Base-by-base conservation (phyloP, 495 filamentous ascomycete species). In the Staphylotrichum tortipilum region DNA sequence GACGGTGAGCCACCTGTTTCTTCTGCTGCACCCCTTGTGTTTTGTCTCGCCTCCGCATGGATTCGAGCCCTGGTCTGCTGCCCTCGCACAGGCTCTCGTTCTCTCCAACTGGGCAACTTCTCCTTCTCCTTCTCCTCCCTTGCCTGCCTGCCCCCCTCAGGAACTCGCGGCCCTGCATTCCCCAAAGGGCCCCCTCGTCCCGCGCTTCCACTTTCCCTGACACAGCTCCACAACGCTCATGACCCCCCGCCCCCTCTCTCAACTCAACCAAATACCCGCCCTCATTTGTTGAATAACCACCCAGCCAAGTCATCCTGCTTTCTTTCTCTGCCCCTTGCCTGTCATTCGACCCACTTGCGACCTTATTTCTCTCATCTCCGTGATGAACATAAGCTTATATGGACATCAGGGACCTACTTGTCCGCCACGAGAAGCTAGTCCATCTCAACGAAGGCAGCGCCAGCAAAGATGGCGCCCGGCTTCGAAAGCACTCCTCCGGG, bases 361-460 rank as follows among this genome's bases (percentile, higher is more conserved):
- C n/a, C n/a, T n/a, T n/a, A n/a, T n/a, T n/a, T n/a, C n/a, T 49
- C 18, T 24, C 9, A 47, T 28, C 23, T 41, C 41, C 38, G 17
- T 28, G 21, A 54, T 55, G 56, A 58, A 57, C 62, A 57, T 56
- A 72, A 65, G 67, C 66, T 75, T 73, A 71, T 64, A 71, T 74
- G 71, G 67, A 73, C 69, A 75, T 79, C 66, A 84, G 83, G 61
- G 82, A 85, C 64, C 75, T 84, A 37, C 74, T 86, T 60, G 79
- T 83, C 60, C 79, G 82, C 59, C 82, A 86, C 73, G 79, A 84
- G 66, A 83, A 82, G 68, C 75, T 85, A 67, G 81, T 84, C 56
- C 82, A 86, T 66, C 77, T 81, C 56, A 78, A 79, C 58, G 80
- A 84, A 59, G 71, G 69, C 42, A 68, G 61, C 50, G 23, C 41